Base-by-base conservation (phyloP, 352 stramenopile species). In the Phytophthora ramorum region DNA sequence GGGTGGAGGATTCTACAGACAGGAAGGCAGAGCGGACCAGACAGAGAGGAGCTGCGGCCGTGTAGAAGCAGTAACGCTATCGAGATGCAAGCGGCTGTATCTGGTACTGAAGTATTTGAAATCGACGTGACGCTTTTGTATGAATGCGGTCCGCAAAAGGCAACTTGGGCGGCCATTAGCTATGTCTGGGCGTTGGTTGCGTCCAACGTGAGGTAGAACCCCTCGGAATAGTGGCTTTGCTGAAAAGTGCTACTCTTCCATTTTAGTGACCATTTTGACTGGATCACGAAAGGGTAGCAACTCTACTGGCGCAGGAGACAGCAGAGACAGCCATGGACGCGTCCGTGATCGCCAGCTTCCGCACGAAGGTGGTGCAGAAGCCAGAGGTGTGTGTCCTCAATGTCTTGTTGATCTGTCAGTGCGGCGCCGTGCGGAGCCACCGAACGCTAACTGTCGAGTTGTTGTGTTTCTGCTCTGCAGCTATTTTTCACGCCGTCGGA, bases 401-500 rank as follows among this genome's bases (percentile, higher is more conserved):
- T n/a, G 1, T 46, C 17, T 7, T 22, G 19, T 24, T 46, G n/a
- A 24, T 9, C 13, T 43, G 12, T 12, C 16, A 43, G 37, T 43
- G 37, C 10, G 20, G 37, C 12, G 12, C 10, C 8, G 14, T 5
- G 10, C 8, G 34, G n/a, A 40, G 10, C 14, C 10, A 24, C 53
- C 3, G 51, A 44, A 22, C 8, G 22, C 38, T 51, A 24, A 60
- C 17, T 34, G 7, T 12, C 13, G 7, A 46, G 26, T n/a, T 46
- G 40, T 46, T 46, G 40, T 48, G 13, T 44, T 20, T n/a, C 32
- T 50, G n/a, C 13, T 43, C 12, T 66, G 26, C 64, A 92, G 83
- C 77, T 81, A 24, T 94, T 94, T 65, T 94, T 94, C 69, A 91
- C 82, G 32, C 79, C 86, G 35, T 92, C 85, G 7, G 75, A 87